These are phyloP conservation scores for Nigrospora osmanthi DNA, from an alignment of 2,329 filamentous ascomycete species.

Conservation along the genomic window DNA sequence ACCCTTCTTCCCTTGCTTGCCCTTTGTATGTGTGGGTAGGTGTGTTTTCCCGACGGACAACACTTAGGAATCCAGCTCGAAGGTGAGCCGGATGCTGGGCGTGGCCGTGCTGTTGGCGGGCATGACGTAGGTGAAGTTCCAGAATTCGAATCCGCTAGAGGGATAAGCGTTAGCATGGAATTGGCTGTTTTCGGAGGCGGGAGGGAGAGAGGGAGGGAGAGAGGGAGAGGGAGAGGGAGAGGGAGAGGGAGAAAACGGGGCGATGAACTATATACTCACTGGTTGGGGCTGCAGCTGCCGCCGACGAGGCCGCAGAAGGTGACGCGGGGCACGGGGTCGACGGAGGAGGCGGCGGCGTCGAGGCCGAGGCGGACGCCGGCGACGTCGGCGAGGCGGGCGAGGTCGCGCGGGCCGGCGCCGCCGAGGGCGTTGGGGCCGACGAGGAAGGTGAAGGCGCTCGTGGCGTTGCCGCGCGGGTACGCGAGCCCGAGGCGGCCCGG, in stretches of 20 bases:
- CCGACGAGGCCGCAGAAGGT: conserved; percentile 21
- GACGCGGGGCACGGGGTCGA: conserved; percentile 21
- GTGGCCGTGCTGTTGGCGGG: conserved; percentile 3
- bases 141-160: conserved; percentile 18
- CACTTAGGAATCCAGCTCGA: neutral
- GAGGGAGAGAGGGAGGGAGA: too few species aligned
- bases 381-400: conserved; percentile 27
- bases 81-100: conserved; percentile 1
- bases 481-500: conserved; percentile 28
- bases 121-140: conserved; percentile 11
- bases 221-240: too few species aligned
- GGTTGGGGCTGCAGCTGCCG: conserved; percentile 4
- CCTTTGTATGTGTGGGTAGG: too few species aligned
- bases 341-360: conserved; percentile 20
- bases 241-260: too few species aligned
- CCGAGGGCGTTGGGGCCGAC: conserved; percentile 25
- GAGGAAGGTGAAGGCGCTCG: conserved; percentile 30
- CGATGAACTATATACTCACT: too few species aligned
- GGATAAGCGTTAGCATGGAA: neutral
- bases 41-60: too few species aligned
- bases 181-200: too few species aligned
- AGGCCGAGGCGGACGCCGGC: conserved; percentile 24
- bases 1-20: too few species aligned
- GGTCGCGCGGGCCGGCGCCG: conserved; percentile 19
- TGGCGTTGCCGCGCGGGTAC: conserved; percentile 33